Conservation (phyloP, 2,329 filamentous ascomycete genomes). For the Cytospora mali region DNA sequence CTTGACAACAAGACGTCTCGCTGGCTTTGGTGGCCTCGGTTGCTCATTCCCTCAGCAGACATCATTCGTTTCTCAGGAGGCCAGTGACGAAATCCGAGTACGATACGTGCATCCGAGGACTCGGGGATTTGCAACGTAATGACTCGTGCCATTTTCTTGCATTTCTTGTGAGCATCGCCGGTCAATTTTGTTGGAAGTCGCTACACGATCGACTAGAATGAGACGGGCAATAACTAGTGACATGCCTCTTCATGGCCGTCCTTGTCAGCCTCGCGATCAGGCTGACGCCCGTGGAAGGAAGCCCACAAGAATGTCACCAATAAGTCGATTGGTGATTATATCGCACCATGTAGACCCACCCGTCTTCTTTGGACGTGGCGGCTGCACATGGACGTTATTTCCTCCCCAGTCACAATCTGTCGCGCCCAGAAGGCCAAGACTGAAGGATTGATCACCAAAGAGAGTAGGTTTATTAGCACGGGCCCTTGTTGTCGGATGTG, state of each 20-base stretch:
- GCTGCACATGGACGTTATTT: background rate
- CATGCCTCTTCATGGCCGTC: conserved; percentile 12
- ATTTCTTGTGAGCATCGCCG: conserved; percentile 19
- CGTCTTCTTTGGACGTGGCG: background rate
- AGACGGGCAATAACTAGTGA: conserved; percentile 7
- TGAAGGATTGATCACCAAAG: background rate
- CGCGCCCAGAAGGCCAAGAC: background rate
- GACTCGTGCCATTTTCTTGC: conserved; percentile 17
- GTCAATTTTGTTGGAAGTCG: conserved; percentile 2
- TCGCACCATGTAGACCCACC: background rate
- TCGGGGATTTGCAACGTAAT: conserved; percentile 10
- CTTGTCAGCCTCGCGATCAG: background rate
- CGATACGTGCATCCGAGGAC: background rate
- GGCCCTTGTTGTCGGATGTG: too few species aligned
- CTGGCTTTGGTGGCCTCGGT: conserved; percentile 11
- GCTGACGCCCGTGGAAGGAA: background rate
- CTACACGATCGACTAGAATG: conserved; percentile 14
- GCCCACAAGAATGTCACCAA: background rate
- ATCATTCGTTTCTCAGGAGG: conserved; percentile 11
- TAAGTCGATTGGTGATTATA: background rate
- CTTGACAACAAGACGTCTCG: conserved; percentile 15
- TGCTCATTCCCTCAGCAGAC: conserved; percentile 10
- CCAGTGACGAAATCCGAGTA: conserved; percentile 8
- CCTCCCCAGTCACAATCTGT: background rate
- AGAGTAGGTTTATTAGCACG: background rate